phyloP scores from a whole-genome alignment of 768 basidiomycete genomes.

The Phanerochaete carnosa region DNA sequence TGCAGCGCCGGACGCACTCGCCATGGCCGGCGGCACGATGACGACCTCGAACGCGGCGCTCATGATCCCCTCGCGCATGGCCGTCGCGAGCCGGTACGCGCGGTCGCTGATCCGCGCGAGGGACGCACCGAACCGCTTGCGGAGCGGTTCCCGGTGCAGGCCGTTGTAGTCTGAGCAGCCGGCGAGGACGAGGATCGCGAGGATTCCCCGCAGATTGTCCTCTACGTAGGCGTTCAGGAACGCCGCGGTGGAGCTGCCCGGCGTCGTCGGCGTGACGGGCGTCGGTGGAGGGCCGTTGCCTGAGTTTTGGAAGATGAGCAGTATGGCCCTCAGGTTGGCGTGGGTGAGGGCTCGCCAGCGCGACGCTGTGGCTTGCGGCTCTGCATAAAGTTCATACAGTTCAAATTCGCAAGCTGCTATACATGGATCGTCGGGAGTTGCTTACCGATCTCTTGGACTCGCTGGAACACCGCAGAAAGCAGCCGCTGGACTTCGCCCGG shows the following conservation, averaged over 20 bases:
- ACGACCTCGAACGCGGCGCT: slow-evolving; percentile 30
- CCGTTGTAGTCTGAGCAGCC: slow-evolving; percentile 27
- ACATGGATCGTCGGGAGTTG: neutral
- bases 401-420: neutral
- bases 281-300: slow-evolving; percentile 1
- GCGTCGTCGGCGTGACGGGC: slow-evolving; percentile 18
- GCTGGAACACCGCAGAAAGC: slow-evolving; percentile 26
- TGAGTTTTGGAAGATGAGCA: neutral
- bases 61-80: slow-evolving; percentile 31
- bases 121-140: slow-evolving; percentile 26
- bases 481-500: slow-evolving; percentile 27
- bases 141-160: slow-evolving; percentile 26
- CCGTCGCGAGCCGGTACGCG: slow-evolving; percentile 24
- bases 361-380: slow-evolving; percentile 33
- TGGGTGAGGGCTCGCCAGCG: slow-evolving; percentile 35
- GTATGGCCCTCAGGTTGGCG: slow-evolving; percentile 23
- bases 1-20: slow-evolving; percentile 22
- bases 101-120: slow-evolving; percentile 24
- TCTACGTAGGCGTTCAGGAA: slow-evolving; percentile 15
- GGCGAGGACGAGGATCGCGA: slow-evolving; percentile 29
- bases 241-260: slow-evolving; percentile 16
- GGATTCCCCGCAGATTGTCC: slow-evolving; percentile 27
- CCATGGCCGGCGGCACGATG: slow-evolving; percentile 14
- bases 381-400: slow-evolving; percentile 17
- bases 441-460: slow-evolving; percentile 30